Percentiles rank a stretch among this genome's conserved stretches.
These are phyloP conservation scores for Pluteus cervinus DNA, from an alignment of 768 basidiomycete species.

Conservation along the genomic window DNA sequence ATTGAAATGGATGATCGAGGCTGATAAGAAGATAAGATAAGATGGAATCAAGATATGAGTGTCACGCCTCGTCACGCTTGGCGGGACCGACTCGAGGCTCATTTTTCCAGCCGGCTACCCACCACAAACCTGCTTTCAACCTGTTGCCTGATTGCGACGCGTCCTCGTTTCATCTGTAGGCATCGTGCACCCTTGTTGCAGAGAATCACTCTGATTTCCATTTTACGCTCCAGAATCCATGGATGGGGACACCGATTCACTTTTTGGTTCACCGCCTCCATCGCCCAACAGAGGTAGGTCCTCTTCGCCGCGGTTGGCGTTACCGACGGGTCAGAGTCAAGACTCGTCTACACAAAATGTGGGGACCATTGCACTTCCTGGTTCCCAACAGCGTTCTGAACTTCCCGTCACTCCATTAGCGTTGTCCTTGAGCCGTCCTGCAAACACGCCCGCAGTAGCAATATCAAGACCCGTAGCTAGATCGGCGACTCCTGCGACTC, in stretches of 20 bases:
- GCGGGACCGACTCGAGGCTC: too few species aligned
- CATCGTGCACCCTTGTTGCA: too few species aligned
- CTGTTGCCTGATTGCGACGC: too few species aligned
- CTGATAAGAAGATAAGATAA: too few species aligned
- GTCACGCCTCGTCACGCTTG: too few species aligned
- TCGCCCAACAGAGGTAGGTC: constrained; percentile 79
- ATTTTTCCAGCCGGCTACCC: too few species aligned
- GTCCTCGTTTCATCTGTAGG: too few species aligned
- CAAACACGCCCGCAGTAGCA: constrained; percentile 33
- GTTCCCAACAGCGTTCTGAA: constrained; percentile 88
- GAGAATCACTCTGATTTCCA: too few species aligned
- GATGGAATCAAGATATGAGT: too few species aligned
- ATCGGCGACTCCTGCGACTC: constrained; percentile 11
- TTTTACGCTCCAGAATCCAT: too few species aligned
- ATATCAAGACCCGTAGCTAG: constrained; percentile 11
- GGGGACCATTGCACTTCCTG: constrained; percentile 98
- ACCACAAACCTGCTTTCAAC: too few species aligned
- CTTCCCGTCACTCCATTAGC: constrained; percentile 76
- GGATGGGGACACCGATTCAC: constrained; percentile 60
- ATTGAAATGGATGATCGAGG: too few species aligned
- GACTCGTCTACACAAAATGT: constrained; percentile 68
- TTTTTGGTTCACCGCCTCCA: constrained; percentile 78
- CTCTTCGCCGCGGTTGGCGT: constrained; percentile 53
- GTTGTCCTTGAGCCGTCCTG: constrained; percentile 44
- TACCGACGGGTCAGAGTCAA: constrained; percentile 36